These are phyloP conservation scores for Catunica adiposa DNA, from an alignment of 2,329 filamentous ascomycete species.

Conservation along the genomic window DNA sequence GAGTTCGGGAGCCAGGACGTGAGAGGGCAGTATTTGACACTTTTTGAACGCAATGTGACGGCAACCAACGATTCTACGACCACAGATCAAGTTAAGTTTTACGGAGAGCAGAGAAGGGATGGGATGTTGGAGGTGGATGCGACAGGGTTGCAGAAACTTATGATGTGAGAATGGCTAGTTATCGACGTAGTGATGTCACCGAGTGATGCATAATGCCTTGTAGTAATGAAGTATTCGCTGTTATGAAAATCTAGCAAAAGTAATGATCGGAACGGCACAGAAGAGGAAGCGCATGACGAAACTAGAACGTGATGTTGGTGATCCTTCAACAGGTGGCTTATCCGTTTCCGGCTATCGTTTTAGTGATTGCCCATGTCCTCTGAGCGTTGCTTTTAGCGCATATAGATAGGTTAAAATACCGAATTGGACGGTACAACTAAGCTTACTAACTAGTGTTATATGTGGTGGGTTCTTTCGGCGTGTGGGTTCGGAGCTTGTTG, in stretches of 20 bases:
- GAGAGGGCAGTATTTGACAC: slow-evolving; percentile 17
- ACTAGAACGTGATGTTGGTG: neutral
- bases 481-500: too few species aligned
- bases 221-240: too few species aligned
- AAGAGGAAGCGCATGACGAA: neutral
- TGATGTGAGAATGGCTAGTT: neutral
- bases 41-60: slow-evolving; percentile 42
- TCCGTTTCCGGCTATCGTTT: neutral
- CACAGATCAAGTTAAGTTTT: slow-evolving; percentile 24
- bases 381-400: too few species aligned
- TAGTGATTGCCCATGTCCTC: neutral
- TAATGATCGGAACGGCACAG: neutral
- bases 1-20: slow-evolving; percentile 24
- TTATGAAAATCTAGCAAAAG: neutral
- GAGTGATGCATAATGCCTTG: too few species aligned
- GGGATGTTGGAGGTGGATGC: neutral
- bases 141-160: neutral
- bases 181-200: too few species aligned
- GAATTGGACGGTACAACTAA: too few species aligned
- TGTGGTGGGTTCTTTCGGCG: too few species aligned
- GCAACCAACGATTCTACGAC: slow-evolving; percentile 38
- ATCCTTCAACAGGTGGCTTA: neutral
- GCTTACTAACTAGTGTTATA: too few species aligned
- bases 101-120: neutral
- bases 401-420: too few species aligned